Evolutionary conservation across 768 basidiomycete species (phyloP).

Genomic region (Grammothele lineata): DNA sequence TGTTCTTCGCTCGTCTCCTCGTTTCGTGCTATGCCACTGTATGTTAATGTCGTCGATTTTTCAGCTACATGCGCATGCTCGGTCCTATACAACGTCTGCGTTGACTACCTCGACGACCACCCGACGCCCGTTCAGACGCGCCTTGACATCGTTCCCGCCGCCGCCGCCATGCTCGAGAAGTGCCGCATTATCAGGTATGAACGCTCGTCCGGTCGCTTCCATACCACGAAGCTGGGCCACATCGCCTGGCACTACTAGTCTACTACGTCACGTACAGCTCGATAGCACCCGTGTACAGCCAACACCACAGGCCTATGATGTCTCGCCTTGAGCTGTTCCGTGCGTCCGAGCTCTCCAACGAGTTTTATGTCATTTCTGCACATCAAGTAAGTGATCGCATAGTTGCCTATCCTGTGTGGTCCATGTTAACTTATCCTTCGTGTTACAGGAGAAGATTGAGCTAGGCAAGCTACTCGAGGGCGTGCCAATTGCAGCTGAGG

Average conservation of each 20-base stretch:
- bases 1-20: too few species aligned
- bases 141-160: slow-evolving; percentile 90
- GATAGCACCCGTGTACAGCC: slow-evolving; percentile 96
- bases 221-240: slow-evolving; percentile 87
- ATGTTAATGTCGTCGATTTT: slow-evolving; percentile 17
- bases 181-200: slow-evolving; percentile 94
- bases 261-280: slow-evolving; percentile 92
- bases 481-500: slow-evolving; percentile 96
- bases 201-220: slow-evolving; percentile 80
- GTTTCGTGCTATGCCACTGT: slow-evolving; percentile 2
- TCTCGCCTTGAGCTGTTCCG: slow-evolving; percentile 87
- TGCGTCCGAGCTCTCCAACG: slow-evolving; percentile 92
- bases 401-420: too few species aligned
- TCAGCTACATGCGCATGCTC: slow-evolving; percentile 92
- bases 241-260: slow-evolving; percentile 97
- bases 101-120: slow-evolving; percentile 90
- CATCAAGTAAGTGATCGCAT: slow-evolving; percentile 53
- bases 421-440: background rate
- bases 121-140: slow-evolving; percentile 82
- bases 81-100: slow-evolving; percentile 79
- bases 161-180: slow-evolving; percentile 91
- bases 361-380: slow-evolving; percentile 90
- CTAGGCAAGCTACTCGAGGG: slow-evolving; percentile 86
- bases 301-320: slow-evolving; percentile 87
- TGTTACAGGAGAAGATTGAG: slow-evolving; percentile 75